phyloP scores from a whole-genome alignment of 805 yeast genomes.

The Wickerhamiella sorbophila region DNA sequence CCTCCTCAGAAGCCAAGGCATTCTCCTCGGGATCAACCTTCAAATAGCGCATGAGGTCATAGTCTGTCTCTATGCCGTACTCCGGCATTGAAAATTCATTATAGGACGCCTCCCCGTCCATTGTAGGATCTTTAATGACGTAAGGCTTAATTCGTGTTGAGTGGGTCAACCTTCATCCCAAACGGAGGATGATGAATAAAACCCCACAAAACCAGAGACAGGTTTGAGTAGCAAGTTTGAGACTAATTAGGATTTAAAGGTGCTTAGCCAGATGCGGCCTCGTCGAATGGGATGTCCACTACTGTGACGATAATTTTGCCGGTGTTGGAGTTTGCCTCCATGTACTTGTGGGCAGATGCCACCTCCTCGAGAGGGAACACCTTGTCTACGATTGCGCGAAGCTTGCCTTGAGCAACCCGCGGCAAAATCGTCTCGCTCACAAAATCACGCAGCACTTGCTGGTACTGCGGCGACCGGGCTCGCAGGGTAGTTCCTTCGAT shows the following conservation, averaged over 20 bases:
- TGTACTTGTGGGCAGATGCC: constrained; percentile 18
- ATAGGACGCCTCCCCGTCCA: neutral
- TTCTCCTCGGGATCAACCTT: neutral
- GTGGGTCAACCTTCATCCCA: too few relatives aligned
- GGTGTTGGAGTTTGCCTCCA: constrained; percentile 20
- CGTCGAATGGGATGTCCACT: neutral
- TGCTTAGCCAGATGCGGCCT: neutral
- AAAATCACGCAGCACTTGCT: constrained; percentile 16
- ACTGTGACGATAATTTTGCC: constrained; percentile 21
- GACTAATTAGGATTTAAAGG: neutral
- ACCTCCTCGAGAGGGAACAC: constrained; percentile 17
- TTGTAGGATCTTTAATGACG: neutral
- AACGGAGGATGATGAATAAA: too few relatives aligned
- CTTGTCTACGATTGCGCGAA: constrained; percentile 17
- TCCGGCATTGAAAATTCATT: neutral
- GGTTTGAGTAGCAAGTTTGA: too few relatives aligned
- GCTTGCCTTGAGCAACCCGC: constrained; percentile 15
- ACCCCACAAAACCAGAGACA: too few relatives aligned
- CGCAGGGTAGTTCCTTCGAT: constrained; percentile 24
- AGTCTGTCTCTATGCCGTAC: neutral
- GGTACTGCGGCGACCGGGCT: constrained; percentile 17
- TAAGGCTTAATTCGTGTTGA: neutral
- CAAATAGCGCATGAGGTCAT: constrained; percentile 2
- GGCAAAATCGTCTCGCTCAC: constrained; percentile 20
- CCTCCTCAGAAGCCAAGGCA: neutral